phyloP scores from a whole-genome alignment of 2,329 filamentous ascomycete species.

The Fusarium poae region DNA sequence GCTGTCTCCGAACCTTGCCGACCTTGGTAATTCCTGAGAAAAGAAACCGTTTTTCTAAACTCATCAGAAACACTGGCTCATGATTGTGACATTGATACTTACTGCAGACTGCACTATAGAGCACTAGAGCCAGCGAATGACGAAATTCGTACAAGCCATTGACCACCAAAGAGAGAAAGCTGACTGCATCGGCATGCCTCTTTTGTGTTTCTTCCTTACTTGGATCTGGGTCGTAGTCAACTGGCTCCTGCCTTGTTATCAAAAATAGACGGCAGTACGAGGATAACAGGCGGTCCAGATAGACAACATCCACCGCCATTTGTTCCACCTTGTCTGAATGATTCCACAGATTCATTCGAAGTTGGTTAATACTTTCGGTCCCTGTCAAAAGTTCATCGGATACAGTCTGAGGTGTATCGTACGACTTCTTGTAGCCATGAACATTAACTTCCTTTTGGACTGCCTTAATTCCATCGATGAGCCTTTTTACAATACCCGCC shows the following conservation, averaged over 20 bases:
- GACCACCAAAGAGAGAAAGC: background rate
- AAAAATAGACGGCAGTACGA: background rate
- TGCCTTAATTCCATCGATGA: background rate
- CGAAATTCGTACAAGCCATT: background rate
- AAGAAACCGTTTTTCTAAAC: background rate
- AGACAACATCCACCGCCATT: background rate
- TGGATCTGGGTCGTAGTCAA: background rate
- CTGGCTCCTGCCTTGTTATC: background rate
- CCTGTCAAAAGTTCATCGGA: background rate
- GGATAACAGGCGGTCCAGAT: background rate
- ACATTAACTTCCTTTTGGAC: background rate
- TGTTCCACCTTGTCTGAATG: background rate
- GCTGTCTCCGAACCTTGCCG: background rate
- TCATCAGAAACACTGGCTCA: background rate
- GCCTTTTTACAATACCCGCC: background rate
- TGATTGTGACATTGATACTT: background rate
- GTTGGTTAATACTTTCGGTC: background rate
- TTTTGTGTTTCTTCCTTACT: slow-evolving; percentile 3
- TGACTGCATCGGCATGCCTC: background rate
- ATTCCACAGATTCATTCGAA: background rate
- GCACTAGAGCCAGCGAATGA: background rate
- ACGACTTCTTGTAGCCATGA: background rate
- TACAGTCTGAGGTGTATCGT: background rate
- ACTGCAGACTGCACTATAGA: slow-evolving; percentile 7
- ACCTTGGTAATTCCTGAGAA: background rate